Percentiles rank a stretch among this genome's conserved stretches.
Conservation (phyloP, 2,329 filamentous ascomycete species). For the Microsporum canis region DNA sequence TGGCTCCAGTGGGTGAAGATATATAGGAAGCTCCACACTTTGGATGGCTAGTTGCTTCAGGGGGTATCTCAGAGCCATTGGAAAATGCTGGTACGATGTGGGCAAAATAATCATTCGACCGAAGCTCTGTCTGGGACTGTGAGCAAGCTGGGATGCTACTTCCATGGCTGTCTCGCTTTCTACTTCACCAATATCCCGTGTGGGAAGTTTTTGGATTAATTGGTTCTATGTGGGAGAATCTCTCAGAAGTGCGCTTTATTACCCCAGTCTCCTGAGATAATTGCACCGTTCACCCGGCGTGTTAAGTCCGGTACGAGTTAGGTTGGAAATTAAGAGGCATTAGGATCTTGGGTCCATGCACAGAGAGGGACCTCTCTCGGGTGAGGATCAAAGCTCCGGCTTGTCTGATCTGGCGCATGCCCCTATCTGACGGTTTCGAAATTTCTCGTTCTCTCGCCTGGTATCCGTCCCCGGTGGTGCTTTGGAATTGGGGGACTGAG, state of each 20-base stretch:
- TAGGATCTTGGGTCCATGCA: neutral
- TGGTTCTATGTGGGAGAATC: neutral
- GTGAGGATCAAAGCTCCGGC: slow-evolving; percentile 91
- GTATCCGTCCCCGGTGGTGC: neutral
- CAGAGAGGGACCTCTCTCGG: slow-evolving; percentile 65
- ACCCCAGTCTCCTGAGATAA: neutral
- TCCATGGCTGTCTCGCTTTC: neutral
- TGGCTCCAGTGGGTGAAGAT: neutral
- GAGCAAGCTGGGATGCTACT: neutral
- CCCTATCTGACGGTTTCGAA: slow-evolving; percentile 10
- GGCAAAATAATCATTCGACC: neutral
- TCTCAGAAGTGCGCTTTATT: neutral
- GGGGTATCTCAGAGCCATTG: neutral
- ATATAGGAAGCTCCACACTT: neutral
- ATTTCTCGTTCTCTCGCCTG: slow-evolving; percentile 11
- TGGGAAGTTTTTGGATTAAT: neutral
- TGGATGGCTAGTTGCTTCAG: neutral
- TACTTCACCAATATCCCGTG: neutral
- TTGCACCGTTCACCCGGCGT: neutral
- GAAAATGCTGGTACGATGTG: neutral
- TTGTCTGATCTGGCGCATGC: slow-evolving; percentile 53
- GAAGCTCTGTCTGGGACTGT: neutral
- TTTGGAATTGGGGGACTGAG: neutral
- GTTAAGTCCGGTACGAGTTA: neutral
- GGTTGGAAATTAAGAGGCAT: neutral